Evolutionary conservation across 148 eudicot species (phyloP).

Genomic region (Spergularia bocconei): DNA sequence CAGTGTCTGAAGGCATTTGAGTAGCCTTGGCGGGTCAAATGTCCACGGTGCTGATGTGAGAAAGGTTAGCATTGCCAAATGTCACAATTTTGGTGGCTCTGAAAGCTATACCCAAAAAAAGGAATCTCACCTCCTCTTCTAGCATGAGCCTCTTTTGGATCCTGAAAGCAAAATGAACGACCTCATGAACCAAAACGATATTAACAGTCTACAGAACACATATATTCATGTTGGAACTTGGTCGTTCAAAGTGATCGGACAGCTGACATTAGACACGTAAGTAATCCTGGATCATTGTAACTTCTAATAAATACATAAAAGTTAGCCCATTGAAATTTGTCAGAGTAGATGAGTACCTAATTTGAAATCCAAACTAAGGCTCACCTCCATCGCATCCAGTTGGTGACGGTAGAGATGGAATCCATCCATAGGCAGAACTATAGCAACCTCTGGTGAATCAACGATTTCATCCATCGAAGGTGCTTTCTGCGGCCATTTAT

Average conservation of each 20-base stretch:
- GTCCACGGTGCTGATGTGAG: conserved; percentile 95
- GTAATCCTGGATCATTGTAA: background rate
- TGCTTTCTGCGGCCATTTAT: conserved; percentile 70
- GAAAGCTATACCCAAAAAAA: conserved; percentile 16
- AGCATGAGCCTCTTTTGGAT: conserved; percentile 96
- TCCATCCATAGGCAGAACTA: conserved; percentile 95
- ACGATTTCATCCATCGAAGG: conserved; percentile 59
- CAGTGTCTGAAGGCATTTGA: conserved; percentile 71
- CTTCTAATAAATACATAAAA: background rate
- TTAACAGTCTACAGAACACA: background rate
- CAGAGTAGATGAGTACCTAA: background rate
- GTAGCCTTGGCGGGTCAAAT: conserved; percentile 67
- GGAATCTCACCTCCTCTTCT: conserved; percentile 89
- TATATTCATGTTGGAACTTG: background rate
- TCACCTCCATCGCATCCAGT: conserved; percentile 91
- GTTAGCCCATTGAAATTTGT: background rate
- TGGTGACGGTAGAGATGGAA: conserved; percentile 96
- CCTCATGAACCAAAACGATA: background rate
- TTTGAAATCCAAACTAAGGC: conserved; percentile 1
- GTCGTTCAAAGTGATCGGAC: background rate
- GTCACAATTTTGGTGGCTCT: conserved; percentile 11
- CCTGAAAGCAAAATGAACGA: conserved; percentile 36
- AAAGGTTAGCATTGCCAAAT: conserved; percentile 23
- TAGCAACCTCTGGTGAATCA: conserved; percentile 68
- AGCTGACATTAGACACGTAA: background rate